Conservation (phyloP, 345 rosid species). For the Pugionium cornutum region DNA sequence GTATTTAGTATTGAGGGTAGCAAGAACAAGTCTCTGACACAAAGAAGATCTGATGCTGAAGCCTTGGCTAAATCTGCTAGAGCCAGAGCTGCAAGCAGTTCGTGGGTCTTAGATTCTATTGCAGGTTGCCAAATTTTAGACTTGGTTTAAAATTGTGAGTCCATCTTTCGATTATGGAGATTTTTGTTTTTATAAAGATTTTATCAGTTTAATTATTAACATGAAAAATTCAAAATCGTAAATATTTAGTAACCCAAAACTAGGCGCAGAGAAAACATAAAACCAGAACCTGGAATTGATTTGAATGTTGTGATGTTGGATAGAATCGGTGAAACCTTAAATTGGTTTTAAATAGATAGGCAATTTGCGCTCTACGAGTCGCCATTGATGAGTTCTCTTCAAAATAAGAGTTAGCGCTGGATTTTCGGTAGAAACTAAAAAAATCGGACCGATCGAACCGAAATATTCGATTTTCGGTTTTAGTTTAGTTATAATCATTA, state of each 20-base stretch:
- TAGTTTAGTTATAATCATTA: too few relatives aligned
- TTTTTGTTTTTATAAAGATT: neutral
- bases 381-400: slow-evolving; percentile 26
- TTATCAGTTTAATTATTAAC: too few relatives aligned
- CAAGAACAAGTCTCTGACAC: slow-evolving; percentile 49
- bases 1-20: slow-evolving; percentile 65
- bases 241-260: too few relatives aligned
- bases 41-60: slow-evolving; percentile 58
- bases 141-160: slow-evolving; percentile 5
- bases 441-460: too few relatives aligned
- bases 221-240: too few relatives aligned
- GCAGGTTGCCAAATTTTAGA: slow-evolving; percentile 53
- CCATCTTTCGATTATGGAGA: slow-evolving; percentile 1
- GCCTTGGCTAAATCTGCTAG: slow-evolving; percentile 59
- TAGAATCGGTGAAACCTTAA: slow-evolving; percentile 19
- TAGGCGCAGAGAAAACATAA: neutral
- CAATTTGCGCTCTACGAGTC: slow-evolving; percentile 30
- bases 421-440: neutral
- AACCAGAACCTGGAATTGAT: slow-evolving; percentile 37
- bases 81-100: slow-evolving; percentile 70
- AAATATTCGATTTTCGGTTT: too few relatives aligned
- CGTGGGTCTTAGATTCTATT: slow-evolving; percentile 81
- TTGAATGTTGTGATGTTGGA: slow-evolving; percentile 28
- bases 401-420: neutral
- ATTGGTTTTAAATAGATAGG: slow-evolving; percentile 18